Percentiles rank a stretch among this genome's conserved stretches.
Evolutionary conservation across 129 eudicot genomes (phyloP).

Genomic region (Flaveria sonorensis): DNA sequence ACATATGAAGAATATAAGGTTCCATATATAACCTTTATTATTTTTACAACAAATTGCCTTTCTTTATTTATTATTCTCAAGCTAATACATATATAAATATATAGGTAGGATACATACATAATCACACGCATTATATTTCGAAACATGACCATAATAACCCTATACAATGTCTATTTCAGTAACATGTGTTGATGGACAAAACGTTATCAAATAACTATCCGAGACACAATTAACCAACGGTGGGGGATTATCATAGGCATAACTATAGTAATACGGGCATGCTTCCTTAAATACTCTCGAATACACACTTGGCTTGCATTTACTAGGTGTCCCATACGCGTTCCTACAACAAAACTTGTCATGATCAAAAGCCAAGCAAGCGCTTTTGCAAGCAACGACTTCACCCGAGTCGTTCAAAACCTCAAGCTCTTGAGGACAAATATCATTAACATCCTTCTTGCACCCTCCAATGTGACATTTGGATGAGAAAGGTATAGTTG

Average conservation of each 20-base stretch:
- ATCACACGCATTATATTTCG: too few species aligned
- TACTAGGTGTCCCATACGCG: conserved; percentile 64
- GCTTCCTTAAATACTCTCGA: conserved; percentile 73
- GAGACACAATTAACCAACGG: conserved; percentile 63
- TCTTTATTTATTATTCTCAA: background rate
- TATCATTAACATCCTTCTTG: conserved; percentile 45
- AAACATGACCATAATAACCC: background rate
- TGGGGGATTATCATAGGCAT: conserved; percentile 66
- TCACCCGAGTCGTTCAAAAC: conserved; percentile 51
- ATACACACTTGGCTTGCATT: conserved; percentile 69
- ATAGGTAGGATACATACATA: conserved; percentile 1
- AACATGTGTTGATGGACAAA: conserved; percentile 67
- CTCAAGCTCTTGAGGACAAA: conserved; percentile 70
- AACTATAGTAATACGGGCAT: conserved; percentile 70
- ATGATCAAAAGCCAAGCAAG: conserved; percentile 67
- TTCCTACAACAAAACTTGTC: conserved; percentile 84
- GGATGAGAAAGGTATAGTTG: conserved; percentile 30
- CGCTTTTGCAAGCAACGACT: conserved; percentile 90
- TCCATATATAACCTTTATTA: too few species aligned
- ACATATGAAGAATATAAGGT: too few species aligned
- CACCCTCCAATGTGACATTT: conserved; percentile 76
- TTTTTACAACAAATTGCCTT: too few species aligned
- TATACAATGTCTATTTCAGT: conserved; percentile 31
- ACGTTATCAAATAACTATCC: conserved; percentile 63
- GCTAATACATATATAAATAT: conserved; percentile 4